Evolutionary conservation across 2,329 filamentous ascomycete species (phyloP), one percentile per base, ranked within the genome.

Genomic region (Fusarium sp.): DNA sequence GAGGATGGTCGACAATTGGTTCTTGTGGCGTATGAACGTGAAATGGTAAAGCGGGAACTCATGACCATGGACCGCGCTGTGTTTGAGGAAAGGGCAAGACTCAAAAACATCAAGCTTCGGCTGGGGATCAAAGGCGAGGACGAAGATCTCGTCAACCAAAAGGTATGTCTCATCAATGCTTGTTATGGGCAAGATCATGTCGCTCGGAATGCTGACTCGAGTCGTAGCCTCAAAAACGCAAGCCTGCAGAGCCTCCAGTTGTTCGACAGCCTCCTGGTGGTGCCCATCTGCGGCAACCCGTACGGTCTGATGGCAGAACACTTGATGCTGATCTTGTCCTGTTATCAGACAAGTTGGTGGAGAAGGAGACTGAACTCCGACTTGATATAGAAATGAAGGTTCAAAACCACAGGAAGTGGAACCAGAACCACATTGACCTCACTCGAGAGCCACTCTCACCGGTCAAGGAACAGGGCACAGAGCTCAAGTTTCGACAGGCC

Each of bases 71-170:
- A 97, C 70, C 88, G 89, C 63, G 84, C 87, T 57, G 86, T 98
- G 56, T 98, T 97, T 77, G 88, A 96, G 77, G 89, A 96, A 76
- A 89, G 96, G 49, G 85, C 87, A 62, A 88, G 89, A 75, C 86
- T 98, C 71, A 97, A 96, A 83, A 89, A 95, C 69, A 89, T 91
- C 79, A 98, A 98, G 85, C 85, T 92, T 75, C 91, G 91, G 74
- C 87, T 97, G 68, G 89, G 91, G 72, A 95, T 98, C 83, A 96
- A 96, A 81, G 90, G 89, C 71, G 92, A 97, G 74, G 96, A 98
- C 74, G 95, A 98, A 74, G 94, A 97, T 77, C 86, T 97, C 74
- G 90, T 97, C 82, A 96, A 97, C 81, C 92, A 96, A 78, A 97
- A 96, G 88, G 92, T 95, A 83, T 78, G 86, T 76, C 62, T 56